Conservation (phyloP, 2,329 filamentous ascomycete genomes). For the Aspergillus clavatus region DNA sequence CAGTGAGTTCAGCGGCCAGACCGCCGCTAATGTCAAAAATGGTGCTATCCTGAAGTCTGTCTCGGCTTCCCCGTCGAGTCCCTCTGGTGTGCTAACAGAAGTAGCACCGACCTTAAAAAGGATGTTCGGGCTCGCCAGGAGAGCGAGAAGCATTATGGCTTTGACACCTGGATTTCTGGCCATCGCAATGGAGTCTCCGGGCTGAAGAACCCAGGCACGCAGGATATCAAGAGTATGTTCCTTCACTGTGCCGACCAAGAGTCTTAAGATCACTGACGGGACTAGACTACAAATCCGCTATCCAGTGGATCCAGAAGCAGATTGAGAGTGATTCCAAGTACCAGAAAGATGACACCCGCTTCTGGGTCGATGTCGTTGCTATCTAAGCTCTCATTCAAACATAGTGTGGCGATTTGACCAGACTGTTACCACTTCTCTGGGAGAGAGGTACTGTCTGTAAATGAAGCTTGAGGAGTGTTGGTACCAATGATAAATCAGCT, state of each 20-base stretch:
- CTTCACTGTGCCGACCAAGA: not conserved
- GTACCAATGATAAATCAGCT: too few relatives aligned
- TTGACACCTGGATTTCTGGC: conserved; percentile 20
- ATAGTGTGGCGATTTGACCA: too few relatives aligned
- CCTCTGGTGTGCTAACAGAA: not conserved
- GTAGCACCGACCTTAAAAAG: conserved; percentile 14
- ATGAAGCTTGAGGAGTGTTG: too few relatives aligned
- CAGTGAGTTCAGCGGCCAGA: conserved; percentile 20
- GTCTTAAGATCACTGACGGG: not conserved
- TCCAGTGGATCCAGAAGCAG: conserved; percentile 25
- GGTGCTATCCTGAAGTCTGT: conserved; percentile 26
- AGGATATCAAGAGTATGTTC: conserved; percentile 18
- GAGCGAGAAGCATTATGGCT: conserved; percentile 17
- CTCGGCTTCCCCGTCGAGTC: not conserved
- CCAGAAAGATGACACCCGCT: conserved; percentile 24
- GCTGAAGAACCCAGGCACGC: conserved; percentile 15
- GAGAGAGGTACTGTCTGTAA: too few relatives aligned
- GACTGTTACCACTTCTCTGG: too few relatives aligned
- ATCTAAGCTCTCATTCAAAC: too few relatives aligned
- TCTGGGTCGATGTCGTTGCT: conserved; percentile 19
- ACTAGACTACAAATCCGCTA: conserved; percentile 14
- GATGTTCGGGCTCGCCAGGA: conserved; percentile 22
- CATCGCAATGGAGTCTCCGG: conserved; percentile 22
- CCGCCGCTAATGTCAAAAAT: conserved; percentile 17
- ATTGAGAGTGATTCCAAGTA: conserved; percentile 17